Evolutionary conservation across 2,329 filamentous ascomycete species (phyloP).

Genomic region (Nigrospora osmanthi): DNA sequence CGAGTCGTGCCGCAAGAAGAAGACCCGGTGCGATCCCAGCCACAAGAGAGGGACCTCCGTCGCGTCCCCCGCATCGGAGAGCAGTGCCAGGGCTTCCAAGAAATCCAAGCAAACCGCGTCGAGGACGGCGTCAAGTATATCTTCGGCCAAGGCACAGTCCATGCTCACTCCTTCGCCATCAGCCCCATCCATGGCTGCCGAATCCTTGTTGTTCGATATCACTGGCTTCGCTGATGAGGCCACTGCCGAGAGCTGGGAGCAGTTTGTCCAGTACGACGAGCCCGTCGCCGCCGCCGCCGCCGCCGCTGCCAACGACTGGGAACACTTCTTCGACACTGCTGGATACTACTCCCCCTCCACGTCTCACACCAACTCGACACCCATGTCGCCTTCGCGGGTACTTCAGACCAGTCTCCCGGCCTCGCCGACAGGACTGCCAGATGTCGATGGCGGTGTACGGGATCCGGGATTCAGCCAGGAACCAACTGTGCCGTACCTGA

Average conservation of each 20-base stretch:
- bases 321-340: constrained; percentile 37
- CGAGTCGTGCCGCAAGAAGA: constrained; percentile 53
- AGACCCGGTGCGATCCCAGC: constrained; percentile 54
- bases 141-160: constrained; percentile 4
- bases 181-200: constrained; percentile 7
- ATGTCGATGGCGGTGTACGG: neutral
- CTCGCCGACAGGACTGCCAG: neutral
- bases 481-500: constrained; percentile 32
- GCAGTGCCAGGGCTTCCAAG: constrained; percentile 27
- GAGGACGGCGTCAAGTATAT: constrained; percentile 11
- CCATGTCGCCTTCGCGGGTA: constrained; percentile 5
- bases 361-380: constrained; percentile 5
- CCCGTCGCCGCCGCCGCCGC: constrained; percentile 19
- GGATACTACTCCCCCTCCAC: constrained; percentile 31
- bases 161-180: constrained; percentile 6
- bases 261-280: constrained; percentile 36
- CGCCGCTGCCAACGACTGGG: constrained; percentile 25
- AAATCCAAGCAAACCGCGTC: constrained; percentile 27
- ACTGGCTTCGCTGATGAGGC: constrained; percentile 11
- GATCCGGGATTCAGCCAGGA: neutral
- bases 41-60: constrained; percentile 41
- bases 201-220: constrained; percentile 8
- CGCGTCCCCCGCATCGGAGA: constrained; percentile 18
- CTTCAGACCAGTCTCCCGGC: neutral
- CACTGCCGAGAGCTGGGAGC: constrained; percentile 30